phyloP scores from a whole-genome alignment of 75 land plant species.

The Cupressus sempervirens region DNA sequence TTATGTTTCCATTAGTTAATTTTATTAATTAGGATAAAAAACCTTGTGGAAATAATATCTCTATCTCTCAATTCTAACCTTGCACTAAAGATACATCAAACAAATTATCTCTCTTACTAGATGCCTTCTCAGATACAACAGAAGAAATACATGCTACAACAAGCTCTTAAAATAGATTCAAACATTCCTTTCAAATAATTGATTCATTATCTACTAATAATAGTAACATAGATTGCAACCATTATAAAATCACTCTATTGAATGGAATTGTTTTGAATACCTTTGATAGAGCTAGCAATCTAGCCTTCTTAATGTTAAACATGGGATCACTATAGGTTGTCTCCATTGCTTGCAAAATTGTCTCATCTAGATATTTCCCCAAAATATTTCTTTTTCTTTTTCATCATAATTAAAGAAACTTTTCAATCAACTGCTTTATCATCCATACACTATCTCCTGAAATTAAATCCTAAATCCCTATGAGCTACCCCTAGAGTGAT shows the following conservation, averaged over 20 bases:
- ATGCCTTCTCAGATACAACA: conserved; percentile 24
- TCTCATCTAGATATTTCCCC: conserved; percentile 45
- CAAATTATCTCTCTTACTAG: conserved; percentile 10
- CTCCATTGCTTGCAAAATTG: conserved; percentile 55
- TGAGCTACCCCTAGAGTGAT: conserved; percentile 26
- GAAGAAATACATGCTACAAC: conserved; percentile 56
- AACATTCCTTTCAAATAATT: conserved; percentile 79
- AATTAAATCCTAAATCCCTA: conserved; percentile 46
- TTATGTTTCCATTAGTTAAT: conserved; percentile 51
- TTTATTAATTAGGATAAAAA: conserved; percentile 45
- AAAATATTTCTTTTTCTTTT: conserved; percentile 47
- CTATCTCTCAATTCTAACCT: conserved; percentile 27
- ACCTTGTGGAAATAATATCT: conserved; percentile 39
- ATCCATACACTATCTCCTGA: conserved; percentile 71
- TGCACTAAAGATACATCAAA: not conserved
- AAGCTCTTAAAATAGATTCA: conserved; percentile 66
- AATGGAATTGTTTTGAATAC: conserved; percentile 49
- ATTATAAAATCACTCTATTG: conserved; percentile 48
- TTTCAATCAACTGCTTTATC: conserved; percentile 80
- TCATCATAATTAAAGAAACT: conserved; percentile 64
- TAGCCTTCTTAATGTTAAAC: conserved; percentile 82
- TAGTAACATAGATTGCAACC: conserved; percentile 71
- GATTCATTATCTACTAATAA: conserved; percentile 77
- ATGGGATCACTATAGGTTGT: conserved; percentile 79
- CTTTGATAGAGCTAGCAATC: conserved; percentile 68